A percentile compares a stretch with the other conserved stretches of the same genome.
phyloP scores from a whole-genome alignment of 495 filamentous ascomycete genomes.

The Neurospora sp. region DNA sequence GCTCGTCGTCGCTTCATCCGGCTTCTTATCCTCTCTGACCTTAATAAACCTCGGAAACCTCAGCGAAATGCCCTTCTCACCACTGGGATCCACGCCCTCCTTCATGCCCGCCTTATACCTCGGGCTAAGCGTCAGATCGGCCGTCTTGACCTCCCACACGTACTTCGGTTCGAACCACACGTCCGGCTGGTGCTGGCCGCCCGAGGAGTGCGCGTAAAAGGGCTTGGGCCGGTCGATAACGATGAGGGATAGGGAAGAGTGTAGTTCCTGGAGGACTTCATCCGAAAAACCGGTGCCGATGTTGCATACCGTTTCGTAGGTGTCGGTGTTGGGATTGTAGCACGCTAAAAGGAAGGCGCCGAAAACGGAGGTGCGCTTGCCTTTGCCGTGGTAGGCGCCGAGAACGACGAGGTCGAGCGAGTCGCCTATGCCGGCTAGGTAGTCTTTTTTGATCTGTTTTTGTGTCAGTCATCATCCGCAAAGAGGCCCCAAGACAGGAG shows the following conservation, averaged over 20 bases:
- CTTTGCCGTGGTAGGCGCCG: conserved; percentile 86
- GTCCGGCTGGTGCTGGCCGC: conserved; percentile 86
- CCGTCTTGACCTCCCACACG: conserved; percentile 97
- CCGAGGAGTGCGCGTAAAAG: conserved; percentile 78
- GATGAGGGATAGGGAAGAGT: conserved; percentile 56
- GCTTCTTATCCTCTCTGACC: conserved; percentile 84
- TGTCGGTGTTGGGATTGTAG: conserved; percentile 69
- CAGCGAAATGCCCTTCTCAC: conserved; percentile 67
- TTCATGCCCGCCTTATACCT: conserved; percentile 72
- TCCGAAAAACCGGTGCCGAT: conserved; percentile 97
- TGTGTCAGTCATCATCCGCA: background rate
- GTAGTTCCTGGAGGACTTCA: conserved; percentile 69
- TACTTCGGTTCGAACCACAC: conserved; percentile 94
- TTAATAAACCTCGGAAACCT: conserved; percentile 90
- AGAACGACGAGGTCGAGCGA: conserved; percentile 94
- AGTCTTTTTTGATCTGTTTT: conserved; percentile 85
- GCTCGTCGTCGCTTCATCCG: conserved; percentile 77
- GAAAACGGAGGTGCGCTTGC: conserved; percentile 90
- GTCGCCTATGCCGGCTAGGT: conserved; percentile 84
- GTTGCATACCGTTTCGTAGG: conserved; percentile 92
- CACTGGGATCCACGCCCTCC: conserved; percentile 55
- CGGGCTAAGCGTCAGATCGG: conserved; percentile 86
- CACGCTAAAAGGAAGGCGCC: conserved; percentile 92
- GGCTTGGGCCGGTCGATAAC: conserved; percentile 87
- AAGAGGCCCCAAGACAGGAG: background rate